Percentiles rank a stretch among this genome's conserved stretches.
phyloP scores from a whole-genome alignment of 1,139 yeast species.

The Groenewaldozyma sp. region DNA sequence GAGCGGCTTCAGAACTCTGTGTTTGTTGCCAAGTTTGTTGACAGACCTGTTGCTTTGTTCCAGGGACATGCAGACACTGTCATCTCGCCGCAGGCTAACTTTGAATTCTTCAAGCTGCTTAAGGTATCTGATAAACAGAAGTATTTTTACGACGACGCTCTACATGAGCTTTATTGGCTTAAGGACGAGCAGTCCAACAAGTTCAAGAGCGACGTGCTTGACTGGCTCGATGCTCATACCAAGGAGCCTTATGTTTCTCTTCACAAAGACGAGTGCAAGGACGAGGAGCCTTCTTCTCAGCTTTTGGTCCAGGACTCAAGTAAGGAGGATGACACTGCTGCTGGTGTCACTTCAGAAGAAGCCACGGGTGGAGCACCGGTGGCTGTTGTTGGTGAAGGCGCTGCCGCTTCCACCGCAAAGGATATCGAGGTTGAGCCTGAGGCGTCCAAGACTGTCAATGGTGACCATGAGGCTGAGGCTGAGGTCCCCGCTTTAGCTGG shows the following conservation, averaged over 20 bases:
- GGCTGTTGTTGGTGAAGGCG: constrained; percentile 5
- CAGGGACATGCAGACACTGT: constrained; percentile 48
- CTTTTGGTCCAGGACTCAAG: neutral
- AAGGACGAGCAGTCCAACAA: constrained; percentile 31
- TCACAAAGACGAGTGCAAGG: neutral
- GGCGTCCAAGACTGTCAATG: constrained; percentile 5
- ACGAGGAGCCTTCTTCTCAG: constrained; percentile 1
- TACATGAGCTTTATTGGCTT: constrained; percentile 36
- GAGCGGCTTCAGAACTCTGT: constrained; percentile 38
- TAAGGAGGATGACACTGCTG: constrained; percentile 2
- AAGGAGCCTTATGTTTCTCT: constrained; percentile 6
- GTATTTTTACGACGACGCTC: constrained; percentile 28
- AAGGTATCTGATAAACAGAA: constrained; percentile 30
- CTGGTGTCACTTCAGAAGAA: constrained; percentile 2
- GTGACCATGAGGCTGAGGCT: constrained; percentile 4
- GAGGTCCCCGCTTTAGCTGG: neutral
- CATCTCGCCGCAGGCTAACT: constrained; percentile 48
- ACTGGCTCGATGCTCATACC: constrained; percentile 32
- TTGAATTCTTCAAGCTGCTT: constrained; percentile 37
- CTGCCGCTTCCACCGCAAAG: constrained; percentile 4
- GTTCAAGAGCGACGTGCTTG: constrained; percentile 32
- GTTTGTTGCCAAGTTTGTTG: constrained; percentile 37
- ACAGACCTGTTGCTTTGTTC: constrained; percentile 41
- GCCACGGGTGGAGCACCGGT: constrained; percentile 7
- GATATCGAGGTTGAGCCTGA: neutral